Evolutionary conservation across 164 flowering plant genomes (phyloP).

Genomic region (Paratinospora sagittata): DNA sequence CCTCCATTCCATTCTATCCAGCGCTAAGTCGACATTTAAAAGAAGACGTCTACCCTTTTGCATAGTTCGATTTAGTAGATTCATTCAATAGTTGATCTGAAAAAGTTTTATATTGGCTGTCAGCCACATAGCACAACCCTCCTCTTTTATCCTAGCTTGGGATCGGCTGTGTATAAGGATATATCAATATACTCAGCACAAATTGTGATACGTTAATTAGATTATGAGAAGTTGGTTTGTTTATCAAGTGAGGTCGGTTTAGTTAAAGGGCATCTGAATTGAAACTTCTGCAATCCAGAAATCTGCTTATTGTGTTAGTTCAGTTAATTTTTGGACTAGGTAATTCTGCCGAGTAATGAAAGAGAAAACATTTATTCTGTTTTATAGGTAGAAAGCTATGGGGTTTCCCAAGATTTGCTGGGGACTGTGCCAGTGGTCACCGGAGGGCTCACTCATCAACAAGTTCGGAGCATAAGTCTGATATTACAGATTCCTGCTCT

Average conservation of each 20-base stretch:
- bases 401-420: constrained; percentile 92
- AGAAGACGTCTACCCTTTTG: too few species aligned
- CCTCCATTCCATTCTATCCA: too few species aligned
- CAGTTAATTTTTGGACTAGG: not conserved
- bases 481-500: constrained; percentile 85
- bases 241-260: not conserved
- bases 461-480: constrained; percentile 61
- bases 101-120: too few species aligned
- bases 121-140: too few species aligned
- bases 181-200: too few species aligned
- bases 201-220: not conserved
- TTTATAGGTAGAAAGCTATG: constrained; percentile 74
- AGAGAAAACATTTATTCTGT: not conserved
- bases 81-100: too few species aligned
- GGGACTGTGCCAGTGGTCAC: constrained; percentile 92
- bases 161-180: too few species aligned
- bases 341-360: constrained; percentile 2
- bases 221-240: not conserved
- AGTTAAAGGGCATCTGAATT: not conserved
- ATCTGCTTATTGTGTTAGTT: not conserved
- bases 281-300: not conserved
- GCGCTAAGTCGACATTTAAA: too few species aligned
- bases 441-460: constrained; percentile 47
- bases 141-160: too few species aligned
- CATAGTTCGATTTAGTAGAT: too few species aligned